Evolutionary conservation across 1,284 basidiomycete genomes (phyloP), one percentile per base, ranked within the genome.

Genomic region (Apiotrichum gamsii): DNA sequence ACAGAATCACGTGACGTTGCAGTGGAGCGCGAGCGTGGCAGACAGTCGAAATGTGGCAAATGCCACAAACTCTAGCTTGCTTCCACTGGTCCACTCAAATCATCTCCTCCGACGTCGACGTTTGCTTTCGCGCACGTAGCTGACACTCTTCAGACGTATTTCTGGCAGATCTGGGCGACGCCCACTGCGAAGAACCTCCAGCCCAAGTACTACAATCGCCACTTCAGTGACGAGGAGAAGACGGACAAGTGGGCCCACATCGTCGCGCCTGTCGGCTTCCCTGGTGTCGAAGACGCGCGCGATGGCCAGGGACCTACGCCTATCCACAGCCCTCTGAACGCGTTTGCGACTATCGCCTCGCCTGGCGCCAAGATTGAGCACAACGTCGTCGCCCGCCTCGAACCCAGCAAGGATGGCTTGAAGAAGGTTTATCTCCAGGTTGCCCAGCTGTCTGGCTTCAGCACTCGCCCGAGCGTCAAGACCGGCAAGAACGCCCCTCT

Each of bases 181-280:
- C 89, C 90, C 24, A 75, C 74, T 61, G 62, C 77, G 25, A 50
- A 74, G 23, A 73, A 79, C 19, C 77, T 87, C 14, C 67, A 70
- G 23, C 88, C 90, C 0, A 78, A 80, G 45, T 94, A 93, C 70
- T 93, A 80, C 72, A 90, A 86, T 11, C 82, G 87, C n/a, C 79
- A 86, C 66, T 90, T 90, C 65, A 73, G 80, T 15, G 87, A 91
- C 62, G 82, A 76, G n/a, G 81, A 87, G 62, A 94, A 93, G 76
- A 76, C 70, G 54, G 80, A 89, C 64, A 78, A 76, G 34, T 80
- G 84, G 71, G 79, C 73, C 1, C 74, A 75, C 28, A 72, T 90
- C 29, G 87, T 90, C 23, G 88, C 85, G 0, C 86, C 87, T 0
- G 73, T 80, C 13, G 74, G 1, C 9, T 29, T 18, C n/a, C 41